Conservation (phyloP, 345 rosid genomes). For the thale cress (Arabidopsis thaliana) region TAIR10.1 NC_003074.8:4644001-4644500, state of each 20-base stretch:
- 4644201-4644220: slow-evolving; percentile 39
- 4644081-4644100: slow-evolving; percentile 35
- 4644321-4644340: slow-evolving; percentile 54
- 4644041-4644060: slow-evolving; percentile 77
- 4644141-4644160: slow-evolving; percentile 20
- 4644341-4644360: slow-evolving; percentile 80
- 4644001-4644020: slow-evolving; percentile 76
- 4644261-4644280: slow-evolving; percentile 34
- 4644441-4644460: background rate
- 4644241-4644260: slow-evolving; percentile 15
- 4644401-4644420: slow-evolving; percentile 17
- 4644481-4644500: slow-evolving; percentile 14
- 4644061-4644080: slow-evolving; percentile 54
- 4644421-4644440: slow-evolving; percentile 10
- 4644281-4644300: slow-evolving; percentile 45
- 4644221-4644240: slow-evolving; percentile 21
- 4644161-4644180: slow-evolving; percentile 44
- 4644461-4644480: slow-evolving; percentile 8
- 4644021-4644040: slow-evolving; percentile 72
- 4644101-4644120: slow-evolving; percentile 11
- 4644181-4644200: slow-evolving; percentile 48
- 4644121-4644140: slow-evolving; percentile 27
- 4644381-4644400: background rate
- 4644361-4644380: slow-evolving; percentile 14
- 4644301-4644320: slow-evolving; percentile 21